Evolutionary conservation across 768 basidiomycete genomes (phyloP), one percentile per base, ranked within the genome.

Genomic region (Tulasnella sp.): DNA sequence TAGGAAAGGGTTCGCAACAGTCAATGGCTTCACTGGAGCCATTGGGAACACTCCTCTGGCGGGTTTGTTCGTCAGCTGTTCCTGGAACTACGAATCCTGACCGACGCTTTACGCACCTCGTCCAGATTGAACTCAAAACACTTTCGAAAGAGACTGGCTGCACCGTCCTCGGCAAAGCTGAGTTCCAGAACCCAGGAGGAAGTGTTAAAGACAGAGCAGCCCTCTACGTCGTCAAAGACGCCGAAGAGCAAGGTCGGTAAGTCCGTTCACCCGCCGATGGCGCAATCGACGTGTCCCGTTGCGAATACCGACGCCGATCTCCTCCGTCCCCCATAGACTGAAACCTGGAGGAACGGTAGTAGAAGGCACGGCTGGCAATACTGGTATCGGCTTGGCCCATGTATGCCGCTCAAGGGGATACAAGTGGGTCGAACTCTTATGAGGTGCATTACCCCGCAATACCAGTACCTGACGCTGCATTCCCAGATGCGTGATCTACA

Each of bases 141-240:
- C 86, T 97, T 9, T 97, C 94, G 12, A 89, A 94, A 79, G 89
- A 88, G 81, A 93, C 90, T 0, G 96, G 95, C 19, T 90, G 89
- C 74, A 88, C 88, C 72, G 94, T 98, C 78, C 90, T 91, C 69
- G 96, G 93, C n/a, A 98, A 99, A 82, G 94, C 97, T 25, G 97
- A 99, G 84, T 96, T 97, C 81, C 96, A 97, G 85, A 98, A 98
- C 81, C 97, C 97, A 0, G 97, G 97, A 6, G 97, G 97, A 52
- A 96, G 93, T 78, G 94, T 99, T 79, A 99, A 99, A 84, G 97
- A 99, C 82, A 90, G 97, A 68, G 97, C 97, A 49, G 97, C 97
- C 1, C 87, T 97, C 19, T 95, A 93, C 38, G 87, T 99, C 72
- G 84, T 99, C 69, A 85, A 85, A 72, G 91, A 96, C 81, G 97